Percentiles rank a stretch among this genome's conserved stretches.
Conservation (phyloP, 257 asterid species). For the Ajuga chamaepitys region DNA sequence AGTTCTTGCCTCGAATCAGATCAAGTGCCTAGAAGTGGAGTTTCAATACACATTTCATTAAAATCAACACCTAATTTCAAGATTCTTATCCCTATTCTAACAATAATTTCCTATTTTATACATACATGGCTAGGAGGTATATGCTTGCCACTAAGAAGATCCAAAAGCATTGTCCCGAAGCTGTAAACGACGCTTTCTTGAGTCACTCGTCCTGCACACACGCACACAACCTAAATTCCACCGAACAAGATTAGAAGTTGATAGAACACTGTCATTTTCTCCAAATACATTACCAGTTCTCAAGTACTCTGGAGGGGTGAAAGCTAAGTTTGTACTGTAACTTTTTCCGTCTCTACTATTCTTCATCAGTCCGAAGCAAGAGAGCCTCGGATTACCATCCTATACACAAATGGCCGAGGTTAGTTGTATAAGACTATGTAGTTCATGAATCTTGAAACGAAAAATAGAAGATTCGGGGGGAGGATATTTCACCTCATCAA, state of each 20-base stretch:
- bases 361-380: conserved; percentile 57
- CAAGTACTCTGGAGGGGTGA: conserved; percentile 58
- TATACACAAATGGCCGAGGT: conserved; percentile 5
- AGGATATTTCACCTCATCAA: conserved; percentile 36
- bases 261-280: too few species aligned
- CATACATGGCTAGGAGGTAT: conserved; percentile 57
- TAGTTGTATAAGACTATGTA: conserved; percentile 1
- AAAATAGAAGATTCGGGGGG: not conserved
- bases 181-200: conserved; percentile 49
- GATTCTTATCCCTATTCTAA: not conserved
- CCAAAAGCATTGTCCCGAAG: conserved; percentile 54
- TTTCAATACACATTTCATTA: too few species aligned
- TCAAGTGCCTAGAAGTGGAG: conserved; percentile 62
- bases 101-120: not conserved
- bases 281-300: conserved; percentile 41
- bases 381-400: conserved; percentile 58
- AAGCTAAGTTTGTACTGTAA: conserved; percentile 54
- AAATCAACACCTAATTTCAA: too few species aligned
- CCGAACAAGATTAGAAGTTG: not conserved
- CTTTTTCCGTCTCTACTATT: conserved; percentile 56
- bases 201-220: conserved; percentile 42
- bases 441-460: not conserved
- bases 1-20: conserved; percentile 70
- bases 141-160: conserved; percentile 58
- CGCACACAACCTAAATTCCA: not conserved